Evolutionary conservation across 148 eudicot species (phyloP).

Genomic region (Spergularia bocconei): DNA sequence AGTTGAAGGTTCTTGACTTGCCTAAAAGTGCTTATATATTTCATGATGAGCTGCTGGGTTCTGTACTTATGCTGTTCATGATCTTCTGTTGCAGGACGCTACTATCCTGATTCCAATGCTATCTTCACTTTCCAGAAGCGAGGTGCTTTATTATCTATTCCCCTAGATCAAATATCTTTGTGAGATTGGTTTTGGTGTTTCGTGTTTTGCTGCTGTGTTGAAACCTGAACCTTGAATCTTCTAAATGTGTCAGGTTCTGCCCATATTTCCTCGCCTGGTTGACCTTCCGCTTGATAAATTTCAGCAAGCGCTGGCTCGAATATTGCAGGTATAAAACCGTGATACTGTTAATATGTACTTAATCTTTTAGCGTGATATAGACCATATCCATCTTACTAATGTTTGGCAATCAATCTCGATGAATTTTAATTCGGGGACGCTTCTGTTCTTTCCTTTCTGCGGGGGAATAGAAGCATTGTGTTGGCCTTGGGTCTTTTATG

Average conservation of each 20-base stretch:
- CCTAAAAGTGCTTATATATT: conserved; percentile 3
- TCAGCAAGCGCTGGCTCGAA: conserved; percentile 87
- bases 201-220: not conserved
- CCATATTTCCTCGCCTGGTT: conserved; percentile 88
- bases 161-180: not conserved
- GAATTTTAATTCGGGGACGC: not conserved
- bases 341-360: not conserved
- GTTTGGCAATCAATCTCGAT: not conserved
- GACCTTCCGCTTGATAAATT: conserved; percentile 85
- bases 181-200: not conserved
- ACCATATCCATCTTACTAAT: not conserved
- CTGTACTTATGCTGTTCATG: conserved; percentile 15
- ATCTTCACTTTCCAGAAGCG: conserved; percentile 73
- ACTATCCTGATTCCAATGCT: conserved; percentile 78
- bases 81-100: conserved; percentile 59
- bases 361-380: not conserved
- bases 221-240: conserved; percentile 15
- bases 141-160: conserved; percentile 41
- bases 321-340: conserved; percentile 62
- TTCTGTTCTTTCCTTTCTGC: not conserved
- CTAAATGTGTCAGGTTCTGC: conserved; percentile 64
- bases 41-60: not conserved
- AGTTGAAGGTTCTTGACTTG: conserved; percentile 56
- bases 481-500: not conserved
- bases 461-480: not conserved